Base-by-base conservation (phyloP, 2,329 filamentous ascomycete species). In the Colletotrichum plurivorum region DNA sequence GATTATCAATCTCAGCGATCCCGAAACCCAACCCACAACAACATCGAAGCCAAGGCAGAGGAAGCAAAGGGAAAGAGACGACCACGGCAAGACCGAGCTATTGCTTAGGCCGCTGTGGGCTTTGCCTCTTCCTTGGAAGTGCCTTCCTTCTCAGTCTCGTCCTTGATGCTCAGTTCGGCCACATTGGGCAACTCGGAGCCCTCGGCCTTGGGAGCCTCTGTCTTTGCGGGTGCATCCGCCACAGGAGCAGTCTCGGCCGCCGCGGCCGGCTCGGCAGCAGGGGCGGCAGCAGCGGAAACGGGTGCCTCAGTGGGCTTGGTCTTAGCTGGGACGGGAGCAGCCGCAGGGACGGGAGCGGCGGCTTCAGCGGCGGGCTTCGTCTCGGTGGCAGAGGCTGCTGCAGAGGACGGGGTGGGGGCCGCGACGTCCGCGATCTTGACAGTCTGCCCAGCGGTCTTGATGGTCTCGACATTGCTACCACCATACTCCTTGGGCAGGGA, bases 401-500 rank as follows among this genome's bases (percentile, higher is more conserved):
- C 52, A 41, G 73, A 43, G 31, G 69, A 58, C n/a, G 60, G 9
- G 27, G 36, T 63, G 9, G 69, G 43, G 20, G 49, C 69, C 46
- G 22, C 49, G 43, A 58, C 56, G 6, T 75, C 74, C 7, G 69
- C 72, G 22, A 82, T 71, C 36, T 73, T 57, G 27, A 83, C 75
- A 2, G 77, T 75, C 43, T 77, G 66, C 12, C 78, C 81, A 31
- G 81, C 78, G 22, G 45, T 41, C 73, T 79, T 82, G 63, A 83
- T 80, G 48, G 76, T 79, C 15, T 77, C 75, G 56, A 89, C 92
- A 74, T 90, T 90, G 27, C 95, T 36, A 36, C 31, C 95, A 65
- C 95, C 95, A 77, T 98, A 98, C 70, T 87, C 89, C 72, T 87
- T 86, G 2, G 94, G 94, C 56, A 98, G 82, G 53, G 88, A 85